Evolutionary conservation across 1,284 basidiomycete species (phyloP), one percentile per base, ranked within the genome.

Genomic region (Leccinum pachyderme): DNA sequence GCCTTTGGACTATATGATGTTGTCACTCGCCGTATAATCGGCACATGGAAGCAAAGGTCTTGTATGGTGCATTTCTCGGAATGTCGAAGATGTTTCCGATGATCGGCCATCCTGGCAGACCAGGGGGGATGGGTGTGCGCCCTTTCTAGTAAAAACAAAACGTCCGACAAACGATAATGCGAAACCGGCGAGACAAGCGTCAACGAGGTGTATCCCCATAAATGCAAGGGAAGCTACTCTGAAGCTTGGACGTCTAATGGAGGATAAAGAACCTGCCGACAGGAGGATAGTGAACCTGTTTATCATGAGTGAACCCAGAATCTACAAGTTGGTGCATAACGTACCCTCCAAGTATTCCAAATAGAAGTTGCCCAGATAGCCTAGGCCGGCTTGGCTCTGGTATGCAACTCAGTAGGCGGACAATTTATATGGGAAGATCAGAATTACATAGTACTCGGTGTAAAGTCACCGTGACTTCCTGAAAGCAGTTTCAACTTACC

Each of bases 21-120:
- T 5, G 4, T 13, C 18, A 75, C 71, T 27, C 61, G 73, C 77
- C 77, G 47, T 68, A 78, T 64, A 70, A 70, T 32, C 67, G 56
- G 27, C 73, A 70, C 80, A 77, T 80, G 44, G 76, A 62, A 2
- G 72, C 69, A 47, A 76, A 77, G 0, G 71, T 71, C 44, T 75
- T 65, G 73, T 77, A 80, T 13, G 75, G 72, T 25, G 65, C 68
- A 39, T 67, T 54, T 2, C 57, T 61, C 0, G 76, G 76, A 63
- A 79, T 67, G 51, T 79, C 73, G 24, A 73, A 58, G 4, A 75
- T 59, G 62, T 80, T 80, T 31, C 70, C 70, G 31, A 71, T 57
- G 22, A 72, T 9, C 0, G 70, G 67, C 31, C 63, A 58, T n/a
- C 64, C 65, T 24, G 51, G 45, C 0, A 67, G 71, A 1, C 70